These are phyloP conservation scores for Cyclotella baltica DNA, from an alignment of 108 stramenopile genomes.

Conservation along the genomic window DNA sequence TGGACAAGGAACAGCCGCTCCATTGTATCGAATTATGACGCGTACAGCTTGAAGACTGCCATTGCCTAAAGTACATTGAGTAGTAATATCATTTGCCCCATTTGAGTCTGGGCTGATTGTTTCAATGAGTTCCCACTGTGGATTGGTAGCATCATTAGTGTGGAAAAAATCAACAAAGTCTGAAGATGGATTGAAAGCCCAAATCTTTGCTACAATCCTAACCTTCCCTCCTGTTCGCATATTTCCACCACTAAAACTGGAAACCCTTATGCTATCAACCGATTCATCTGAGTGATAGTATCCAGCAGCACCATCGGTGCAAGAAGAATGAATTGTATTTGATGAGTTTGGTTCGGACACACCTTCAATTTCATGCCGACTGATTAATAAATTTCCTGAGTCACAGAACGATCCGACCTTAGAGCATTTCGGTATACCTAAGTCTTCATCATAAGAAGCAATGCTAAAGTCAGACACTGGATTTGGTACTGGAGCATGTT, in stretches of 20 bases:
- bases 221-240: not conserved
- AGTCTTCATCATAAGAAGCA: not conserved
- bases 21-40: constrained; percentile 4
- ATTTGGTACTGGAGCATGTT: not conserved
- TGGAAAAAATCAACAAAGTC: constrained; percentile 15
- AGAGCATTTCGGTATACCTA: constrained; percentile 8
- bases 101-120: constrained; percentile 1
- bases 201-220: constrained; percentile 4
- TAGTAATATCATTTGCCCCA: not conserved
- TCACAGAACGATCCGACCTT: not conserved
- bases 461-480: not conserved
- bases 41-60: constrained; percentile 31
- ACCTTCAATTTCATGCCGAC: constrained; percentile 4
- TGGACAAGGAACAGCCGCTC: not conserved
- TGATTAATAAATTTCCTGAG: constrained; percentile 3
- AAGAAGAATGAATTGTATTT: constrained; percentile 21
- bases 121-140: constrained; percentile 19
- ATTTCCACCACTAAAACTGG: not conserved
- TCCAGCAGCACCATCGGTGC: constrained; percentile 19
- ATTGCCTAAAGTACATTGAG: not conserved
- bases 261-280: constrained; percentile 16
- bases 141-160: constrained; percentile 26
- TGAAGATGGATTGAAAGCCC: constrained; percentile 1
- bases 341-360: not conserved
- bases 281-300: constrained; percentile 24